Evolutionary conservation across 2,329 filamentous ascomycete species (phyloP), one percentile per base, ranked within the genome.

Genomic region (Microcyclospora tardicrescens): DNA sequence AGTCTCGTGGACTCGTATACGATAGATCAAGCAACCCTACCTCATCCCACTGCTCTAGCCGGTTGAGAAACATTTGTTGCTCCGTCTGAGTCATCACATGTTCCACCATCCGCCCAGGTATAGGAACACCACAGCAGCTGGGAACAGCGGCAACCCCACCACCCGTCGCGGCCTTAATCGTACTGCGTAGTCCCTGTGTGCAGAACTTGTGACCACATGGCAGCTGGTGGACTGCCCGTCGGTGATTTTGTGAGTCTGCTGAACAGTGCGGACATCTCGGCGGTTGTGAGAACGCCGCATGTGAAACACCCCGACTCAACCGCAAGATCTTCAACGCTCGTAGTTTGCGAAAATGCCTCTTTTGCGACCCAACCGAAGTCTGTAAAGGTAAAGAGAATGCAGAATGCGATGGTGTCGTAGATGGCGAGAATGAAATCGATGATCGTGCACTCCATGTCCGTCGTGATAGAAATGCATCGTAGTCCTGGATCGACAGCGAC

Each of bases 101-200:
- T 36, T 62, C 58, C 9, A 67, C 50, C n/a, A 63, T 45, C 3
- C 46, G 44, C 13, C 56, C 60, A n/a, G 63, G 61, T 13, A 66
- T 51, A 2, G 59, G 57, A 11, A 50, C 55, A 11, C 59, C 59
- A 43, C 64, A 67, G 43, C 63, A 67, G 38, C 50, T 58, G 0
- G 64, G 64, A 9, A 57, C 48, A 8, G 53, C 47, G 35, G 56
- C 58, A n/a, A 40, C 49, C 13, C 51, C 44, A 28, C 56, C 43
- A 11, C 47, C 46, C 8, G 45, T 51, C 16, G 61, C 57, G 24
- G 60, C 54, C 36, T 61, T 56, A 37, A 65, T 56, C 24, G 50
- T 56, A 33, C 27, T 32, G 19, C 56, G 44, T 19, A 61, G 40
- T 5, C 54, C 55, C 28, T 54, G 48, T 2, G 53, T 56, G 37